Base-by-base conservation (phyloP, 345 rosid genomes). In the Melastoma malabathricum region DNA sequence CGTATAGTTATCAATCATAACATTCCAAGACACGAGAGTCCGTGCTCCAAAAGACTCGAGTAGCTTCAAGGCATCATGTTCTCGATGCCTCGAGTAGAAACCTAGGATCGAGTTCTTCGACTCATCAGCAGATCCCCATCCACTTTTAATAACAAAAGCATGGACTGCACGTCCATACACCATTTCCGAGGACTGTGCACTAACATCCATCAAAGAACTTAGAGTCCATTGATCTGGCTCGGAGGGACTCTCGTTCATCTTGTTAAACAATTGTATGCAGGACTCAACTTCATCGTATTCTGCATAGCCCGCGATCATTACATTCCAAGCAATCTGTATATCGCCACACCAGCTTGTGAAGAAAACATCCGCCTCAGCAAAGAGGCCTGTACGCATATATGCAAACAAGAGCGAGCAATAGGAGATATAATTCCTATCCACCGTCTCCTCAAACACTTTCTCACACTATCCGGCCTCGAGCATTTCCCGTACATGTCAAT, bases 361-460 rank as follows among this genome's bases (percentile, higher is more conserved):
- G 43, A 84, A 65, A 59, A 55, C 52, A 6, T 49, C 3, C 0
- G 82, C 94, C 10, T 16, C 53, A 20, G 52, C 53, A 50, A 75
- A 71, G 60, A 54, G 63, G 49, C 72, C 66, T 55, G 66, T 59
- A 53, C 69, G 84, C 15, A 75, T 54, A 48, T 78, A 67, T 0
- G 89, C 84, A 68, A 69, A 82, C 70, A 84, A 64, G 71, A 84
- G 79, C 13, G 94, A 88, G 54, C 97, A 84, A 94, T 94, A 80
- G 10, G 88, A 67, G 39, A 88, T 81, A 67, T 84, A 86, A 75
- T 88, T 88, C 58, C 57, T 54, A 55, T 38, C 25, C 27, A 22
- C 51, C 82, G 68, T 73, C 41, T 69, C 79, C 55, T 66, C 43
- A 67, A 88, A 88, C 60, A 82, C 82, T 65, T 58, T 66, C 47